Conservation (phyloP, 75 land plant species). For the Sequoiadendron giganteum region DNA sequence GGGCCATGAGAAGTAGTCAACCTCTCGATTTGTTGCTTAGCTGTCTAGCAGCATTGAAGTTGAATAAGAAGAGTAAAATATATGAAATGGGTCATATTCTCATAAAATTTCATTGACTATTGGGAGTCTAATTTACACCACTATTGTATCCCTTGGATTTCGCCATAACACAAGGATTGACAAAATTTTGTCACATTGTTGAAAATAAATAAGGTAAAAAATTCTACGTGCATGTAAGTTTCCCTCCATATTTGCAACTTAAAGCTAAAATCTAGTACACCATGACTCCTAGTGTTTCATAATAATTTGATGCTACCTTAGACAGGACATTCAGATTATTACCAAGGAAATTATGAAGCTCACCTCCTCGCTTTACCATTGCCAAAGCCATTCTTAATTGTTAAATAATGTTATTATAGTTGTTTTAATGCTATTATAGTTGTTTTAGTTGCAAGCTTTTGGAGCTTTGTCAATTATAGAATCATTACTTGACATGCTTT, state of each 20-base stretch:
- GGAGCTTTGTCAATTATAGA: background rate
- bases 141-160: no score
- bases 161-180: background rate
- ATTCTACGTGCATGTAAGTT: background rate
- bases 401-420: background rate
- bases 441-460: background rate
- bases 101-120: background rate
- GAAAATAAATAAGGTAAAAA: no score
- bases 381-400: background rate
- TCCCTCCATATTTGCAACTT: background rate
- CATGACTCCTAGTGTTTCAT: background rate
- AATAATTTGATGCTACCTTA: background rate
- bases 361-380: background rate
- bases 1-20: background rate
- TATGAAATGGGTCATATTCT: background rate
- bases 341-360: background rate
- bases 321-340: background rate
- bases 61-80: no score
- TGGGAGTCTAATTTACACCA: no score
- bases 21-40: background rate
- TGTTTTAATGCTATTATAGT: no score
- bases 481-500: background rate
- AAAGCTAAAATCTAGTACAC: background rate
- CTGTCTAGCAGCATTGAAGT: background rate
- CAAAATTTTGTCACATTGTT: background rate